Evolutionary conservation across 208 protist species (phyloP), one percentile per base, ranked within the genome.

Genomic region (Naegleria fowleri): DNA sequence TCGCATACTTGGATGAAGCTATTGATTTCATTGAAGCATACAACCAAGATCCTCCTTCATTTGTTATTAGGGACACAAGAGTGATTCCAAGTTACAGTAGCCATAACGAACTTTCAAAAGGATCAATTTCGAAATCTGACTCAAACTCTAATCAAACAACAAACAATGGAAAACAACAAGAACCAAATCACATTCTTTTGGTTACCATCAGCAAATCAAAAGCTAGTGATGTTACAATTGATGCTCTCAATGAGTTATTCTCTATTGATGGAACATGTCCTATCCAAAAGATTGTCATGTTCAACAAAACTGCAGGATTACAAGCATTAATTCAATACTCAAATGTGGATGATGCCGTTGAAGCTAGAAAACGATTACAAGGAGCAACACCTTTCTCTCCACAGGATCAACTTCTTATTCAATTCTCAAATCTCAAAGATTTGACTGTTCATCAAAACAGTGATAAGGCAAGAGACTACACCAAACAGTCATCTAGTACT

Each of bases 251-350:
- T 38, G 9, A 88, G 33, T 11, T 88, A 6, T 88, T 88, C 41
- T 38, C 13, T 38, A 0, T 38, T 58, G 5, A 58, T 38, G 41
- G 19, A 19, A 15, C 16, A 15, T 79, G 29, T 79, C 6, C 16
- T 39, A 88, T 88, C 36, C 13, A 88, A n/a, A 88, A 88, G n/a
- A 88, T 88, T 58, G 85, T 88, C 13, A 88, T 88, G 41, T 88
- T 88, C 19, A 58, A 36, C 16, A 88, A 88, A 29, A 48, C 41
- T 38, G 16, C 19, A 33, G 85, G 85, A 29, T 58, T 88, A 39
- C 85, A 88, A 88, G 41, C 41, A 36, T 39, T 88, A 58, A 39
- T 88, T 38, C 85, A 88, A 58, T 88, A 58, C 15, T 19, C 3
- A 58, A 58, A 88, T 51, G 39, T 58, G 5, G 6, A 88, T 43